These are phyloP conservation scores for Corynascus novoguineensis DNA, from an alignment of 495 filamentous ascomycete species.

Conservation along the genomic window DNA sequence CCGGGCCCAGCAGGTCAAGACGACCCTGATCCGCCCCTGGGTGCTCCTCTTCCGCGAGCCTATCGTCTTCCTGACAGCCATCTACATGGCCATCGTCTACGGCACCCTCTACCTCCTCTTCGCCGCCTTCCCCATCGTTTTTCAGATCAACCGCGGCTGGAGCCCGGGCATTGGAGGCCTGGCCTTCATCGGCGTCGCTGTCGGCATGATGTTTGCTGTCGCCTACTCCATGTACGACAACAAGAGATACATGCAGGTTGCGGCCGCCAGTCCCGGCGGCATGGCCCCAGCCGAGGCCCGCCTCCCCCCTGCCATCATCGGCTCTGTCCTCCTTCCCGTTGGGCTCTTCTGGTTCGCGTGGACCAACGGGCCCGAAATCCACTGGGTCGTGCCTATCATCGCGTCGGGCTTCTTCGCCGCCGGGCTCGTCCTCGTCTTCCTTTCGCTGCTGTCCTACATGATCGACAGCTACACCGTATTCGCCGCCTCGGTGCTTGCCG, in stretches of 20 bases:
- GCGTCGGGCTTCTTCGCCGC: constrained; percentile 45
- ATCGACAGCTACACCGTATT: constrained; percentile 78
- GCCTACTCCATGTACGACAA: constrained; percentile 64
- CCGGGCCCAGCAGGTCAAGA: constrained; percentile 41
- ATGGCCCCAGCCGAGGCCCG: constrained; percentile 69
- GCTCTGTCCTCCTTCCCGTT: constrained; percentile 45
- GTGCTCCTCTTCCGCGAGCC: constrained; percentile 72
- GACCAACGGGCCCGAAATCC: constrained; percentile 45
- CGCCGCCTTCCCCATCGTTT: constrained; percentile 81
- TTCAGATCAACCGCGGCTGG: constrained; percentile 64
- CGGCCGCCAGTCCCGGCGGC: constrained; percentile 44
- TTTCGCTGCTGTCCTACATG: constrained; percentile 72
- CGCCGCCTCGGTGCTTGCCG: constrained; percentile 73
- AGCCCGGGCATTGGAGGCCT: constrained; percentile 67
- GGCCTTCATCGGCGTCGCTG: constrained; percentile 71
- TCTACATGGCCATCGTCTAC: constrained; percentile 72
- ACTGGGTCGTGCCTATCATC: constrained; percentile 50
- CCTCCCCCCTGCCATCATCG: constrained; percentile 69
- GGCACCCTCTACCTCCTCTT: constrained; percentile 89
- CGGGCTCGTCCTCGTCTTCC: constrained; percentile 56
- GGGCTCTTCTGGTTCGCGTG: constrained; percentile 60
- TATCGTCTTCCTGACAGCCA: constrained; percentile 72
- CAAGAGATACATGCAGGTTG: constrained; percentile 49
- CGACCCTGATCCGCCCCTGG: constrained; percentile 61
- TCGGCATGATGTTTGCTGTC: constrained; percentile 68